Evolutionary conservation across 768 basidiomycete genomes (phyloP).

Genomic region (Termitomyces sp.): DNA sequence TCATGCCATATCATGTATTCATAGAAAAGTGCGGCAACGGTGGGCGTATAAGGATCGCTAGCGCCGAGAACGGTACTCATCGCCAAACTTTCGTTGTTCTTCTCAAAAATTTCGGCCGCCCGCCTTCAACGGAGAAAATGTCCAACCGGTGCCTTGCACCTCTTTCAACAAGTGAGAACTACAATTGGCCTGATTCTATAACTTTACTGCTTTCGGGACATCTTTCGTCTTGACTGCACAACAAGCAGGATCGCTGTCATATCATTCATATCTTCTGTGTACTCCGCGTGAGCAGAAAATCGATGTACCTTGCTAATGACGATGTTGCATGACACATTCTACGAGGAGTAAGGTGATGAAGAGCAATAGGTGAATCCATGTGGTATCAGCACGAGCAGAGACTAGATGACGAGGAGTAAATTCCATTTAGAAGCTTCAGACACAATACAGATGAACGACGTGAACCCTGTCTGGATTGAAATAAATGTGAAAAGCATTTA

Average conservation of each 20-base stretch:
- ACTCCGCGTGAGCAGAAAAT: too few relatives aligned
- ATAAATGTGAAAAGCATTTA: neutral
- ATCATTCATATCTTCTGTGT: too few relatives aligned
- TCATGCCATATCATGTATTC: neutral
- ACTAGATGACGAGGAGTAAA: neutral
- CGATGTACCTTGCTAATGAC: neutral
- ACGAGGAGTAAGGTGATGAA: neutral
- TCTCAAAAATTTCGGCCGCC: neutral
- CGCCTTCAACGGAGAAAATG: neutral
- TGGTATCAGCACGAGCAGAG: neutral
- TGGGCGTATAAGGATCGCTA: too few relatives aligned
- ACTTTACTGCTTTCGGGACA: neutral
- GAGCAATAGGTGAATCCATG: neutral
- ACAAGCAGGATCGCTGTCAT: neutral
- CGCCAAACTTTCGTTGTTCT: neutral
- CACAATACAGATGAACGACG: neutral
- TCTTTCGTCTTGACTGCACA: neutral
- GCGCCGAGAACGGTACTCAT: neutral
- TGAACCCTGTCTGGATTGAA: neutral
- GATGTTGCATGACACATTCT: neutral
- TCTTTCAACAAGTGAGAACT: neutral
- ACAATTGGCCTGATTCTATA: neutral
- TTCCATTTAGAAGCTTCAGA: neutral
- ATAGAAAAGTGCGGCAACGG: neutral
- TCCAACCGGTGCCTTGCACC: neutral